These are phyloP conservation scores for Decorospora gaudefroyi DNA, from an alignment of 2,329 filamentous ascomycete genomes.

Conservation along the genomic window DNA sequence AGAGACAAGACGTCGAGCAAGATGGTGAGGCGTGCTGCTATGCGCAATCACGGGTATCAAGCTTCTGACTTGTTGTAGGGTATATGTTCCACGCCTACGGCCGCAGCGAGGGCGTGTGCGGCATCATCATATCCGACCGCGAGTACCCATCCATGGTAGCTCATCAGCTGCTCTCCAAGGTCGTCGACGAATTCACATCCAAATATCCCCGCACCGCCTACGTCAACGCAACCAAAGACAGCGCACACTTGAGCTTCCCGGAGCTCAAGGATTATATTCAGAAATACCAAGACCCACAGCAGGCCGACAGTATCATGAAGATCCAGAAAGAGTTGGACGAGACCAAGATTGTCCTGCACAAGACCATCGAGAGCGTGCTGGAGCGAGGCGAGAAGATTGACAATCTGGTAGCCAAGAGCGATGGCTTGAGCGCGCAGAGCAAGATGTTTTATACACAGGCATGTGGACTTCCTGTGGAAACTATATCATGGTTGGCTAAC, in stretches of 20 bases:
- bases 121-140: conserved; percentile 54
- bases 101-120: conserved; percentile 54
- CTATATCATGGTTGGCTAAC: conserved; percentile 11
- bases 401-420: conserved; percentile 88
- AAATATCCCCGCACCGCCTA: conserved; percentile 73
- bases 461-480: conserved; percentile 48
- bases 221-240: conserved; percentile 51
- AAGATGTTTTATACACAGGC: conserved; percentile 95
- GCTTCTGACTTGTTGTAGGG: conserved; percentile 51
- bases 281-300: conserved; percentile 82
- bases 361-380: conserved; percentile 88
- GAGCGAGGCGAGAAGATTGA: conserved; percentile 97
- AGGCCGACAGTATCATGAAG: conserved; percentile 91
- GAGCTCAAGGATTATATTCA: conserved; percentile 77
- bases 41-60: neutral
- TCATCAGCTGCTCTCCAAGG: conserved; percentile 83
- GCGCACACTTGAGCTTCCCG: conserved; percentile 64
- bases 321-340: conserved; percentile 97
- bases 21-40: conserved; percentile 55
- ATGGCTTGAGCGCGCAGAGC: conserved; percentile 85
- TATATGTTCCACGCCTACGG: conserved; percentile 62
- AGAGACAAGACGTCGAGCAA: conserved; percentile 84
- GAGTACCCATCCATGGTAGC: conserved; percentile 71
- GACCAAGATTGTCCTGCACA: conserved; percentile 95
- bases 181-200: conserved; percentile 83